Percentiles rank a stretch among this genome's conserved stretches.
phyloP scores from a whole-genome alignment of 2,329 filamentous ascomycete species.

The Leptographium procerum region DNA sequence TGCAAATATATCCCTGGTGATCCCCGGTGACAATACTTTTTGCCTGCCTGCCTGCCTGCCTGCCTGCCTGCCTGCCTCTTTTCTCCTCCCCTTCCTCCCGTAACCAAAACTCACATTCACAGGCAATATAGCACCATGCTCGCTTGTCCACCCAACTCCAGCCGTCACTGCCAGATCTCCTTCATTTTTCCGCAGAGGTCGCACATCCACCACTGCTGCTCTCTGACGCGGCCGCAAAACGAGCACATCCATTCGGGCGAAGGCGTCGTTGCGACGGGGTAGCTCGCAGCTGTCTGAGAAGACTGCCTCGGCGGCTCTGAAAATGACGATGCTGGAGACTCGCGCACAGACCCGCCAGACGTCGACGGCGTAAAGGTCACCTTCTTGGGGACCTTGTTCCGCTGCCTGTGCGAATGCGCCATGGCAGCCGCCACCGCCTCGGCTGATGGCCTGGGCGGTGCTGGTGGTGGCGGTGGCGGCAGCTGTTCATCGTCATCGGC shows the following conservation, averaged over 20 bases:
- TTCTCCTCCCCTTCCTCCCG: no score
- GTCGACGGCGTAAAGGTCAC: constrained; percentile 9
- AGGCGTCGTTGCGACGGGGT: not conserved
- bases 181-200: constrained; percentile 43
- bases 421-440: not conserved
- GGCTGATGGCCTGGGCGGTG: not conserved
- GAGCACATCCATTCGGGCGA: constrained; percentile 38
- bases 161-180: constrained; percentile 16
- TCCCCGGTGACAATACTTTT: no score
- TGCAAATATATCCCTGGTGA: no score
- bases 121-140: no score
- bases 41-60: no score
- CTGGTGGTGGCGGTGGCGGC: not conserved
- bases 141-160: not conserved
- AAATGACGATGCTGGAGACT: not conserved
- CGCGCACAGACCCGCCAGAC: not conserved
- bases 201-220: constrained; percentile 46
- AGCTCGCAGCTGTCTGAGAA: not conserved
- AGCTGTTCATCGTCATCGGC: no score
- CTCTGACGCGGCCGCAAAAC: constrained; percentile 39
- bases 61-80: no score
- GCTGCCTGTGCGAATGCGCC: not conserved
- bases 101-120: no score
- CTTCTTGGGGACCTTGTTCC: constrained; percentile 3
- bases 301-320: not conserved